Base-by-base conservation (phyloP, 1,139 yeast species). In the Diutina ranongensis region DNA sequence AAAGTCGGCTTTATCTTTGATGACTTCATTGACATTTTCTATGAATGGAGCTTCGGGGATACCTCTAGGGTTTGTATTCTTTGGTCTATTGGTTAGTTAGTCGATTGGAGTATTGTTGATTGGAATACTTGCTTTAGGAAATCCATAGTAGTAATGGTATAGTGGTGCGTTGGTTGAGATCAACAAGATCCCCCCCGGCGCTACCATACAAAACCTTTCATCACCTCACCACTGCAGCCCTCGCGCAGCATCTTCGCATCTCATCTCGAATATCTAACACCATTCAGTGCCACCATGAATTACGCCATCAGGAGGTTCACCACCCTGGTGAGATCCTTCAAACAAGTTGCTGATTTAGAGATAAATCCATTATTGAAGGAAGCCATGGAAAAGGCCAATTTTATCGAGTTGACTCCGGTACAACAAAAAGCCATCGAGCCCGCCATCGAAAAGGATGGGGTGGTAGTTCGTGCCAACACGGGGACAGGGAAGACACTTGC, bases 11-110 rank as follows among this genome's bases (percentile, higher is more conserved):
- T 78, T 73, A 55, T 76, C 71, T 56, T 76, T 78, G 54, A 88
- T 75, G 54, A 80, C 76, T 48, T 78, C 81, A 49, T 80, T 94
- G 18, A 92, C 94, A 50, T 79, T 78, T 51, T 85, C 95, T 49
- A 94, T 81, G 61, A 94, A 92, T 25, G 95, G 96, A 1, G 98
- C 98, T 57, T 85, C 85, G 10, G 98, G 99, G 48, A 92, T 92
- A 1, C 98, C 98, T 52, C 97, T 74, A 20, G 96, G 92, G 56
- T 89, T 89, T 42, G 80, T 63, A 44, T 71, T 68, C 20, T 66
- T 72, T 12, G 80, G 74, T 57, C 80, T 75, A 44, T 19, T 16
- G 63, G 32, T 19, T 19, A 28, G 40, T 4, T 8, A 36, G n/a
- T 16, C 21, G 3, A 19, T 19, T 3, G 5, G 13, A 20, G 4